A percentile compares a stretch with the other conserved stretches of the same genome.
phyloP scores from a whole-genome alignment of 2,329 filamentous ascomycete genomes.

The Ascosphaera apis region DNA sequence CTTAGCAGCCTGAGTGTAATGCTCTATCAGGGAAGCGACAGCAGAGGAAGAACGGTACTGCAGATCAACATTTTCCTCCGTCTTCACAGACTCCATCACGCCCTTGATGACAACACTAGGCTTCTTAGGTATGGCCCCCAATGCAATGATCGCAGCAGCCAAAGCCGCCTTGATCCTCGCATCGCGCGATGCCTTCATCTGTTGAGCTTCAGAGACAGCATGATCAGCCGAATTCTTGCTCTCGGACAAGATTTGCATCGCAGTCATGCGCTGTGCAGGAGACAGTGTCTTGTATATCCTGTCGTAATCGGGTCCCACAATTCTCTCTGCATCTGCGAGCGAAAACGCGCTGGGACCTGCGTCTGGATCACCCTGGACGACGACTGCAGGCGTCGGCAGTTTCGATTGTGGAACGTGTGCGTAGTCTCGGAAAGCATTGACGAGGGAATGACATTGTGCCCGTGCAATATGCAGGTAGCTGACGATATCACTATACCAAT shows the following conservation, averaged over 20 bases:
- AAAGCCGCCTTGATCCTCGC: conserved; percentile 67
- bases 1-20: conserved; percentile 61
- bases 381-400: conserved; percentile 60
- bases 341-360: conserved; percentile 88
- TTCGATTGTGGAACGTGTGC: conserved; percentile 55
- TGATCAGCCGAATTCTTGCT: conserved; percentile 45
- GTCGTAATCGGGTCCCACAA: conserved; percentile 67
- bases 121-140: conserved; percentile 76
- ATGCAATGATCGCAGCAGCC: conserved; percentile 69
- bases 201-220: conserved; percentile 58
- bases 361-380: conserved; percentile 81
- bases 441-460: conserved; percentile 71
- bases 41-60: conserved; percentile 70
- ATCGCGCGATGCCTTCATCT: conserved; percentile 61
- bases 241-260: conserved; percentile 55
- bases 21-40: conserved; percentile 62
- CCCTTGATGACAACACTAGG: conserved; percentile 80
- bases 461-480: conserved; percentile 75
- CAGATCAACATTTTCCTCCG: conserved; percentile 72
- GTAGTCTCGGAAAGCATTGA: conserved; percentile 80
- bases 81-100: conserved; percentile 96
- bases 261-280: conserved; percentile 67
- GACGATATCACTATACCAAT: conserved; percentile 71
- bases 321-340: conserved; percentile 65
- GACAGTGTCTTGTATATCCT: conserved; percentile 71